Evolutionary conservation across 495 filamentous ascomycete species (phyloP).

Genomic region (Extremus antarcticus): DNA sequence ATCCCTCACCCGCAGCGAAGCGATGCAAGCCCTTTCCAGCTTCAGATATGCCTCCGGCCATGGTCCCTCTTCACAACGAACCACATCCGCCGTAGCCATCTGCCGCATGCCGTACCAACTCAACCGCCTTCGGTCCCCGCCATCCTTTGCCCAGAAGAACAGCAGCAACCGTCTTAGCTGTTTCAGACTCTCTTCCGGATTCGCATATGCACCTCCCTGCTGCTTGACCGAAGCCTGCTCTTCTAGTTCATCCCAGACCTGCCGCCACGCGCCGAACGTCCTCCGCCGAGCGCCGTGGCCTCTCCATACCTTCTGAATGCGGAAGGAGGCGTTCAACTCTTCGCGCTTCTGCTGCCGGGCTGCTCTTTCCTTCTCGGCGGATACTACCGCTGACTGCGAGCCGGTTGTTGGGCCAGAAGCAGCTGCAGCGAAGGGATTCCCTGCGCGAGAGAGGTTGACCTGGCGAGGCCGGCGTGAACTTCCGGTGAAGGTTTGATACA

Average conservation of each 20-base stretch:
- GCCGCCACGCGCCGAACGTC: conserved; percentile 47
- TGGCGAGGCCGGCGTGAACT: conserved; percentile 74
- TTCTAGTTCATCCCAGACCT: conserved; percentile 51
- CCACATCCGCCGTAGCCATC: conserved; percentile 18
- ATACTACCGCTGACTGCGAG: conserved; percentile 64
- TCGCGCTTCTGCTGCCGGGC: conserved; percentile 74
- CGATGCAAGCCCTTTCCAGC: conserved; percentile 23
- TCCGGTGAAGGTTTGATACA: conserved; percentile 89
- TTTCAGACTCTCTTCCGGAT: conserved; percentile 35
- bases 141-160: conserved; percentile 26
- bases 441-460: conserved; percentile 82
- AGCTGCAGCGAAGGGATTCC: conserved; percentile 54
- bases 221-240: conserved; percentile 13
- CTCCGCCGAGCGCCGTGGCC: conserved; percentile 54
- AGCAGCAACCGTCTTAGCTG: conserved; percentile 30
- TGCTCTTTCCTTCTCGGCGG: conserved; percentile 74
- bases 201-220: conserved; percentile 33
- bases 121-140: conserved; percentile 30
- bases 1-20: conserved; percentile 14
- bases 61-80: conserved; percentile 16
- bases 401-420: conserved; percentile 38
- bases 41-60: conserved; percentile 29
- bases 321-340: conserved; percentile 59
- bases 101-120: conserved; percentile 27
- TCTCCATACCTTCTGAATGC: conserved; percentile 75